Conservation (phyloP, 345 rosid species). For the Eucalyptus brandiana region DNA sequence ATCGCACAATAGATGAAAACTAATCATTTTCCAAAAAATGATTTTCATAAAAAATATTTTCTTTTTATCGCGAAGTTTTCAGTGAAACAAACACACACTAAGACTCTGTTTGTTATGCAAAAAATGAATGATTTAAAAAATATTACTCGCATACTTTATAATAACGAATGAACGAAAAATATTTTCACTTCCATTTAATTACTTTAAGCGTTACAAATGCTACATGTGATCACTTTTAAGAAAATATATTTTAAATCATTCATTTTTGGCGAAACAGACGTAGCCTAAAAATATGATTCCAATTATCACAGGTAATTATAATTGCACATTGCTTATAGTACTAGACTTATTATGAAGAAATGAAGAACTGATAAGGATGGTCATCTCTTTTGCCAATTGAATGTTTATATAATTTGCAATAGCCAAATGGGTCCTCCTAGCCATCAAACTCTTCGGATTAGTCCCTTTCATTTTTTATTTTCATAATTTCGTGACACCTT, state of each 20-base stretch:
- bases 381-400: neutral
- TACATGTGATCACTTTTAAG: neutral
- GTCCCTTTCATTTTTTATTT: neutral
- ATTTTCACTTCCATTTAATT: neutral
- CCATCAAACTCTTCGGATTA: neutral
- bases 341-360: neutral
- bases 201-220: neutral
- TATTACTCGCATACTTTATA: neutral
- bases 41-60: neutral
- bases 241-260: neutral
- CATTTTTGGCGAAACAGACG: neutral
- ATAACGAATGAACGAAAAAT: neutral
- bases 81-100: neutral
- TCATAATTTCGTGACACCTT: neutral
- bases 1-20: neutral
- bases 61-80: fast-evolving
- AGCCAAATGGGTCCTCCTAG: neutral
- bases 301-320: neutral
- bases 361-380: neutral
- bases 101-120: fast-evolving
- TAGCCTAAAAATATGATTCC: too few relatives aligned
- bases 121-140: neutral
- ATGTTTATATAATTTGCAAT: neutral
- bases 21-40: neutral
- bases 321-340: neutral